phyloP scores from a whole-genome alignment of 768 basidiomycete species.

The Kwoniella mangroviensis region DNA sequence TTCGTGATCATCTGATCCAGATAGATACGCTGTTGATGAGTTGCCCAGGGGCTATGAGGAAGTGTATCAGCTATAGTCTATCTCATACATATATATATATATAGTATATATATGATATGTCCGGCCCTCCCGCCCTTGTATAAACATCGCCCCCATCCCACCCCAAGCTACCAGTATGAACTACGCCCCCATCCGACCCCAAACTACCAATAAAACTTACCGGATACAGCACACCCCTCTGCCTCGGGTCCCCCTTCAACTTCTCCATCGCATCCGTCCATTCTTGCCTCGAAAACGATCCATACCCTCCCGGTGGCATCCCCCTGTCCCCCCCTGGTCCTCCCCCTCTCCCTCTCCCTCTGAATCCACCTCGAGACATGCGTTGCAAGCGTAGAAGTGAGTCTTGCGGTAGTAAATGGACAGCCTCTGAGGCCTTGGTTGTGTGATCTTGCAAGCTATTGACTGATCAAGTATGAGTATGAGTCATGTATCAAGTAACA shows the following conservation, averaged over 20 bases:
- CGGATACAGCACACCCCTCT: constrained; percentile 45
- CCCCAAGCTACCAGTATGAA: background rate
- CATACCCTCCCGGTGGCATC: constrained; percentile 28
- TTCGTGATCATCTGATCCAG: constrained; percentile 35
- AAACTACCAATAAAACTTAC: constrained; percentile 31
- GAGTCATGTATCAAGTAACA: background rate
- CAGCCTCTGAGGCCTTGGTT: too few species aligned
- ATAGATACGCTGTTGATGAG: constrained; percentile 27
- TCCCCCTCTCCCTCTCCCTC: constrained; percentile 45
- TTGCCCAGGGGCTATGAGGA: constrained; percentile 36
- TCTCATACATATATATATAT: too few species aligned
- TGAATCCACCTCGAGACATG: constrained; percentile 46
- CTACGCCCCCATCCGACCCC: constrained; percentile 4
- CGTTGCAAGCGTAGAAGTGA: background rate
- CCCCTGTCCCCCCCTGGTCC: constrained; percentile 34
- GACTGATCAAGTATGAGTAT: too few species aligned
- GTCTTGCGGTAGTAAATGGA: too few species aligned
- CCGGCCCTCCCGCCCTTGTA: background rate
- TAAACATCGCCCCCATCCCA: constrained; percentile 2
- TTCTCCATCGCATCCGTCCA: constrained; percentile 28
- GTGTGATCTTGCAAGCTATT: too few species aligned
- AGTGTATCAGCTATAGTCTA: background rate
- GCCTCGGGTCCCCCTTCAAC: constrained; percentile 24
- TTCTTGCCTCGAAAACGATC: constrained; percentile 27
- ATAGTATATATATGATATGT: background rate